Evolutionary conservation across 2,329 filamentous ascomycete genomes (phyloP), one percentile per base, ranked within the genome.

Genomic region (Rhexocercosporidium sp.): DNA sequence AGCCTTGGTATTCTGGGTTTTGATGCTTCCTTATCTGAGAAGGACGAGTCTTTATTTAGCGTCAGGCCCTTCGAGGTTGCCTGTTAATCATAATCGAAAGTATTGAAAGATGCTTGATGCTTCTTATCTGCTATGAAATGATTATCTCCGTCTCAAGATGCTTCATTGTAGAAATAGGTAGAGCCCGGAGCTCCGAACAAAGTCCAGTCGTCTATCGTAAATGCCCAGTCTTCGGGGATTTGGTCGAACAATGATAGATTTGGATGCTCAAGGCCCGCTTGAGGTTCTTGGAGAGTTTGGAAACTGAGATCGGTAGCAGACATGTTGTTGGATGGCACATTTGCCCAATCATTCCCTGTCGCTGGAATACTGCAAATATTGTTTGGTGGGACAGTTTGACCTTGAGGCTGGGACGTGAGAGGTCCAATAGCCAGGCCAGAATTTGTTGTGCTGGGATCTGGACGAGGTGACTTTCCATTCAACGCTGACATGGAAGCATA

Each of bases 201-300:
- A 18, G 69, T 71, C 69, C 69, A 71, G 44, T 71, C 69, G 59
- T 71, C 69, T 25, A 70, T 70, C n/a, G 68, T 70, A 46, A 71
- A 69, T 9, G 65, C 67, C 69, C 69, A 71, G 27, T 69, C 69
- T 64, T 71, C 69, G 14, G 69, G 69, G 11, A 71, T 61, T 18
- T 71, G 67, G 39, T 71, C 63, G 49, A 71, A 71, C 6, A 69
- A 27, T 3, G 66, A 60, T 11, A 67, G 22, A 31, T 66, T 65
- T 11, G 60, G 60, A 4, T 56, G 49, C 54, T 47, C 63, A 7
- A 65, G 20, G n/a, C 37, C 41, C 7, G 37, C 25, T 20, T 62
- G 25, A 1, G 54, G 39, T n/a, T 29, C 57, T 44, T 60, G 53
- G 18, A 64, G 20, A 47, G 31, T 56, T 31, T 37, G 57, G 29